Evolutionary conservation across 2,329 filamentous ascomycete species (phyloP), one percentile per base, ranked within the genome.

Genomic region (Mycocentrospora acerina): DNA sequence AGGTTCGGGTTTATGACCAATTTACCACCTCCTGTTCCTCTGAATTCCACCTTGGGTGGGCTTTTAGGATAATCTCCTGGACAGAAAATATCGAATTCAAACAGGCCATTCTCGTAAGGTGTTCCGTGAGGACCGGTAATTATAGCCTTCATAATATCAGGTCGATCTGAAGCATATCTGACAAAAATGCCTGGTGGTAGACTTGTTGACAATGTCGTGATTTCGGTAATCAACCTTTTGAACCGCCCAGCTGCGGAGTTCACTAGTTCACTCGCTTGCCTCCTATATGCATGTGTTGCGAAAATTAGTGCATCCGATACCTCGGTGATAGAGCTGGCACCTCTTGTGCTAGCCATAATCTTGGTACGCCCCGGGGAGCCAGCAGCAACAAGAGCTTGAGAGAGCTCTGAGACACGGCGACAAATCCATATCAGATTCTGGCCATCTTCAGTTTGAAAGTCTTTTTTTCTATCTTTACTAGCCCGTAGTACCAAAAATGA

Each of bases 31-130:
- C 69, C 71, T 1, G 76, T 78, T 0, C 72, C 76, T 41, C 60
- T 68, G 49, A 76, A 77, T 1, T 41, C 34, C 42, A 77, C 63
- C 6, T 34, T 6, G 0, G 76, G 76, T 9, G 75, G 71, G 1
- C 18, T 35, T 2, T 57, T 44, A 0, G 77, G 76, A 38, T 75
- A 80, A 0, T 66, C 46, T 0, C 19, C 10, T 7, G 57, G 53
- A 33, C 73, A 76, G 24, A 70, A 71, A 22, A 80, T 48, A 48
- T 80, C 76, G 40, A 80, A 80, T 46, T 79, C 76, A 48, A 78
- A 80, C 3, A 79, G 51, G 0, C 77, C 77, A 28, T 74, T 65
- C 46, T 75, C 75, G 53, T 80, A 80, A 11, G 77, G 77, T 6
- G 75, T 79, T 11, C 60, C 72, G 4, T 50, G 48, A 1, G 77